Base-by-base conservation (phyloP, 148 eudicot species). In the Persicaria tinctoria region DNA sequence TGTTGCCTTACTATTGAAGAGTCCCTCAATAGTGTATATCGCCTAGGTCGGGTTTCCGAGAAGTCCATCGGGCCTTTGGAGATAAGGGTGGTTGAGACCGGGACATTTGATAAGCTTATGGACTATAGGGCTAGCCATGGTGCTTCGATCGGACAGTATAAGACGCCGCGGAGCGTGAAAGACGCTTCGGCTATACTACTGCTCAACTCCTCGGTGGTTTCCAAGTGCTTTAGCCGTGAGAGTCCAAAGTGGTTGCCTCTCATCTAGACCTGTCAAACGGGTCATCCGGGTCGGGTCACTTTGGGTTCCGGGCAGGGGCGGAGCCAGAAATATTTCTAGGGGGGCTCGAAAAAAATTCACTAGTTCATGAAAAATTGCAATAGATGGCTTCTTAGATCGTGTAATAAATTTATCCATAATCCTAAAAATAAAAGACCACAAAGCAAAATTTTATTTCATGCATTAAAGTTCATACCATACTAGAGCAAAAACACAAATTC, bases 91-190 rank as follows among this genome's bases (percentile, higher is more conserved):
- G 82, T 80, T 5, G 82, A 80, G 73, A 51, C 5, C 44, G 82
- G 82, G 16, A 76, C 79, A 9, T 80, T 80, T 71, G 82, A 80
- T 71, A 73, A 49, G 78, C 82, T 80, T 51, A 80, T 80, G 82
- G 82, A 80, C 18, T 80, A 59, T 18, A 78, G 78, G 5, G 17
- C 72, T 3, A 64, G 55, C 17, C 49, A 48, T 4, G 82, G 82
- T 0, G 82, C 82, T 1, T 80, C 82, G 0, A 75, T 80, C 11
- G 75, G 72, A 46, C 82, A 80, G 59, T 80, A 80, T 18, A 80
- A 80, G 53, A 46, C 79, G 8, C 82, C 82, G 0, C 54, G 79
- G 6, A 75, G 78, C 8, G 82, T 80, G 5, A 80, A 51, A 13
- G 70, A 75, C 49, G 76, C 64, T n/a, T 75, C 79, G 9, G 75